Evolutionary conservation across 371 early-diverging fungal species (phyloP), one percentile per base, ranked within the genome.

Genomic region (Rhizopus arrhizus): DNA sequence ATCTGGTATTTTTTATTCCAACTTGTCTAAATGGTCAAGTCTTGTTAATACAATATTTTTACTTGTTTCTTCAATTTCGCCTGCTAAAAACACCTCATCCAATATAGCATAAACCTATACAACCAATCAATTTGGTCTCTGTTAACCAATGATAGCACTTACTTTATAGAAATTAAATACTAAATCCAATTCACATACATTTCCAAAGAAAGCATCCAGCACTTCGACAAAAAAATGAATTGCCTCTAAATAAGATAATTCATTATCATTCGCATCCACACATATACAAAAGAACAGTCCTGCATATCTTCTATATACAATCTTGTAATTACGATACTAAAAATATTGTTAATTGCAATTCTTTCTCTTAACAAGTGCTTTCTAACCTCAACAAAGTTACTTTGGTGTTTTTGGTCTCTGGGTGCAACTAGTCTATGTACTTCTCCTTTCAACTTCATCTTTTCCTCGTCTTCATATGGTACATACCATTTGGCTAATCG

Each of bases 221-320:
- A 96, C 94, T 75, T 98, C 99, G 28, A 98, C 99, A 85, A 98
- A 98, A 68, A 96, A 90, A 66, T 98, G 99, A 42, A 98, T 97
- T 0, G 93, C 94, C 73, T 98, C 99, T 40, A 98, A 73, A 62
- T 92, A 92, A 3, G 91, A 89, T 28, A 98, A 78, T 70, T 96
- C 96, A 64, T 98, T 98, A 77, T 98, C 98, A 72, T 94, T 96
- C 15, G 94, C 87, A 75, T 96, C 97, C 3, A 98, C 95, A 69
- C 98, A 95, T 64, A 97, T 90, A 73, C 97, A 96, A 70, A 98
- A 98, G 82, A 95, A 98, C 16, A 98, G 83, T 12, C 94, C 94
- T 2, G 98, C 98, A 74, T 98, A 98, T 33, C 99, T 88, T 49
- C 97, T 90, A 64, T 98, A 98, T 1, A 98, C 95, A 45, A 97